Evolutionary conservation across 371 early-diverging fungal genomes (phyloP), one percentile per base, ranked within the genome.

Genomic region (Mortierella sp.): DNA sequence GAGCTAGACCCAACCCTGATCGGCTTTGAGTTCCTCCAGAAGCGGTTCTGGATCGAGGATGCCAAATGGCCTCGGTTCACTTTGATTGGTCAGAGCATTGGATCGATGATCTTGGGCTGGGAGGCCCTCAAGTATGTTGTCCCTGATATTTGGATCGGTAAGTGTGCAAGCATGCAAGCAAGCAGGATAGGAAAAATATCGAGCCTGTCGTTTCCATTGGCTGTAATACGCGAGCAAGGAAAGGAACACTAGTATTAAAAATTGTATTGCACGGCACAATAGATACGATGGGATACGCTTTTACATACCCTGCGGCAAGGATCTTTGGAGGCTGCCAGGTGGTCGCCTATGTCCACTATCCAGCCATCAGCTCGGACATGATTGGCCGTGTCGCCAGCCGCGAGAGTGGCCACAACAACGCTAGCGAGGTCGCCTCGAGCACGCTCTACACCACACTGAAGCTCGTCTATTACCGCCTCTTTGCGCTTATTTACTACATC

Each of bases 281-380:
- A 94, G 98, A 99, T 76, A 96, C 98, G 0, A 93, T 97, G 88
- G 99, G 99, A 31, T 97, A 94, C 79, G 97, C 97, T 13, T 98
- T 98, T 74, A 94, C 95, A 1, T 97, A 95, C 79, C 98, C 98
- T 6, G 47, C 97, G 3, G 94, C 94, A 0, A 89, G 90, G 74
- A 73, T 88, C 41, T 70, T 96, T n/a, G 88, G 90, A 22, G 86
- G 89, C 0, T 86, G 88, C 76, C 90, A 86, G 53, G 92, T 98
- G 14, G 92, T 93, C 3, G 91, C 97, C 1, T 99, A 99, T 79
- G 95, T 95, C 16, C 99, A 99, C 84, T 99, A 99, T 73, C 99
- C 99, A 3, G 93, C 95, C 4, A 96, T 99, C 68, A 96, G 97
- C 77, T 92, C 96, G n/a, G 99, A 99, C 77, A 98, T 99, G 99